These are phyloP conservation scores for Rhodotorula paludigena DNA, from an alignment of 768 basidiomycete species.

Conservation along the genomic window DNA sequence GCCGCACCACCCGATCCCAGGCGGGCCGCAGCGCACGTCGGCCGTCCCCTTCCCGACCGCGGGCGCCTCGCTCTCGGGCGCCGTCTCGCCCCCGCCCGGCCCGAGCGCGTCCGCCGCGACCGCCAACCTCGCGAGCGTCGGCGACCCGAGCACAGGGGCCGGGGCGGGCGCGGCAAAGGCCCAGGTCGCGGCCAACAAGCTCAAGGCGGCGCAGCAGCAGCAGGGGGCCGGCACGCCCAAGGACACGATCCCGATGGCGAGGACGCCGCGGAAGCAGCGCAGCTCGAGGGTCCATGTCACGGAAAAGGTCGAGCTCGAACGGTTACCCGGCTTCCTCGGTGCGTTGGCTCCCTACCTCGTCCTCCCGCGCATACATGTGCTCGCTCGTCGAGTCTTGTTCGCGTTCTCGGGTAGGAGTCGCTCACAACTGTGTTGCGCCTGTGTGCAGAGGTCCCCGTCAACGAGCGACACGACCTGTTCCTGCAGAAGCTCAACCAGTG, in stretches of 20 bases:
- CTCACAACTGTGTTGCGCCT: too few relatives aligned
- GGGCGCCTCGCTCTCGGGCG: conserved; percentile 11
- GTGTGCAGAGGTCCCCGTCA: conserved; percentile 81
- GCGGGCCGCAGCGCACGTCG: conserved; percentile 29
- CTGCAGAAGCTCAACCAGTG: conserved; percentile 93
- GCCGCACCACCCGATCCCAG: conserved; percentile 45
- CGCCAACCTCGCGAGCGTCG: not conserved
- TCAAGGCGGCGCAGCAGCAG: conserved; percentile 42
- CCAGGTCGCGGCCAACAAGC: conserved; percentile 43
- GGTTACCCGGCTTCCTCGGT: conserved; percentile 85
- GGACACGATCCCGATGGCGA: conserved; percentile 85
- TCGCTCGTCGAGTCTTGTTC: too few relatives aligned
- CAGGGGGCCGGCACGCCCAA: conserved; percentile 61
- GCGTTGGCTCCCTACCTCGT: conserved; percentile 39
- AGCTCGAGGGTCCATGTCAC: conserved; percentile 94
- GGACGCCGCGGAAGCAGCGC: conserved; percentile 93
- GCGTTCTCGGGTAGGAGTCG: too few relatives aligned
- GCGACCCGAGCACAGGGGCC: conserved; percentile 40
- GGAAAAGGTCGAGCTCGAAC: conserved; percentile 93
- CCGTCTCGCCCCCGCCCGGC: conserved; percentile 21
- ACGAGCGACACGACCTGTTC: conserved; percentile 84
- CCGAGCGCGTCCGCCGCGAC: not conserved
- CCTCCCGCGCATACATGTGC: not conserved
- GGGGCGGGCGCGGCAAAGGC: conserved; percentile 49
- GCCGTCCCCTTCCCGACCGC: conserved; percentile 33